Base-by-base conservation (phyloP, 345 rosid species). In the Eucalyptus rudis region DNA sequence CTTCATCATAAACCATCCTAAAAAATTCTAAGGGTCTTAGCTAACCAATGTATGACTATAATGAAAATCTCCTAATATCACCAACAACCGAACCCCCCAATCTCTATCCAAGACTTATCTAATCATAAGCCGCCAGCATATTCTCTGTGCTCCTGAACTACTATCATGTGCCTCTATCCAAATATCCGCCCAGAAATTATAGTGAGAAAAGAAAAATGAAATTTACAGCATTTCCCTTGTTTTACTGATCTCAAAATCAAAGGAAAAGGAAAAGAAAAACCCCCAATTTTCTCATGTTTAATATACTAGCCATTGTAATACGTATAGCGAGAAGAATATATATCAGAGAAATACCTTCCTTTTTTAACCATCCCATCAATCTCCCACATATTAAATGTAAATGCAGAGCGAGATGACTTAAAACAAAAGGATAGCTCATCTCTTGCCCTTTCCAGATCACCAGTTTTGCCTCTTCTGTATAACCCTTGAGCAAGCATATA, bases 371-470 rank as follows among this genome's bases (percentile, higher is more conserved):
- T 94, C 92, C 99, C 98, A 94, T 97, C 99, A 88, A 98, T 98
- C 95, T 98, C 99, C 99, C 99, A 98, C 99, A 97, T 97, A 89
- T 97, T 95, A 93, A 97, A 96, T 24, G 99, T 97, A 91, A 97
- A 97, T 91, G 95, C 91, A 54, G 99, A 98, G 86, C 99, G 94
- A 86, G 97, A 95, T 85, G 99, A 97, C 91, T 93, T 97, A 93
- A 98, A 97, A 91, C 99, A 97, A 92, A 98, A 98, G 56, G 99
- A 94, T 87, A 98, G 97, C 90, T 95, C 99, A 49, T 97, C 99
- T 92, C 96, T 97, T 89, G 99, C 98, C 92, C 93, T 96, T 94
- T 94, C 99, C 92, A 96, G 88, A 94, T 97, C 99, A 91, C 96
- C 94, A 88, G 85, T 91, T 89, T 92, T 92, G 81, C 95, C 97